A percentile compares a stretch with the other conserved stretches of the same genome.
These are phyloP conservation scores for Drosera capensis DNA, from an alignment of 148 eudicot genomes.

Conservation along the genomic window DNA sequence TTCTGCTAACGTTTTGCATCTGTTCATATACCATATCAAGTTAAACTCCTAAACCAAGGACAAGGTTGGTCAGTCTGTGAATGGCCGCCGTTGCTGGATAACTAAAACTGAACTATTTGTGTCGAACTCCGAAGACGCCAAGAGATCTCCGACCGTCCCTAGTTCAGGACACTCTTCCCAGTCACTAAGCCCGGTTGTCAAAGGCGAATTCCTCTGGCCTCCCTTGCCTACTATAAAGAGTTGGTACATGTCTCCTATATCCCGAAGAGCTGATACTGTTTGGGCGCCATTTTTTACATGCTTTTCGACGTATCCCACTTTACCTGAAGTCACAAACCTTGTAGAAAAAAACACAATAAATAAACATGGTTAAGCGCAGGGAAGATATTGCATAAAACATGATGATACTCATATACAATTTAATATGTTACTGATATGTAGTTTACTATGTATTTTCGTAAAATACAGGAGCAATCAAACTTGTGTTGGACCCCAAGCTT, in stretches of 20 bases:
- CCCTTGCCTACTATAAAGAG: slow-evolving; percentile 76
- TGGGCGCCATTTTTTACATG: slow-evolving; percentile 58
- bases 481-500: background rate
- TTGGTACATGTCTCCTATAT: slow-evolving; percentile 64
- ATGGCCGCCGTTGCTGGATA: slow-evolving; percentile 47
- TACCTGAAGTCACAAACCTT: slow-evolving; percentile 80
- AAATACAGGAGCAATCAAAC: background rate
- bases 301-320: slow-evolving; percentile 81
- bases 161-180: slow-evolving; percentile 99
- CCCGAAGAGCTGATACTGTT: slow-evolving; percentile 59
- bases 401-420: too few species aligned
- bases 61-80: slow-evolving; percentile 14
- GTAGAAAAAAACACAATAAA: background rate
- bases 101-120: slow-evolving; percentile 68
- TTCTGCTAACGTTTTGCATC: too few species aligned
- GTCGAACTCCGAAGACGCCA: slow-evolving; percentile 83
- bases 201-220: slow-evolving; percentile 35
- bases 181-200: slow-evolving; percentile 74
- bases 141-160: slow-evolving; percentile 73
- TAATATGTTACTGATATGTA: too few species aligned
- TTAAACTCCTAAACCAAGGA: too few species aligned
- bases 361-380: too few species aligned
- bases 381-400: too few species aligned
- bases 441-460: too few species aligned
- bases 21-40: too few species aligned